phyloP scores from a whole-genome alignment of 2,329 filamentous ascomycete species.

The Monosporascus sp. region DNA sequence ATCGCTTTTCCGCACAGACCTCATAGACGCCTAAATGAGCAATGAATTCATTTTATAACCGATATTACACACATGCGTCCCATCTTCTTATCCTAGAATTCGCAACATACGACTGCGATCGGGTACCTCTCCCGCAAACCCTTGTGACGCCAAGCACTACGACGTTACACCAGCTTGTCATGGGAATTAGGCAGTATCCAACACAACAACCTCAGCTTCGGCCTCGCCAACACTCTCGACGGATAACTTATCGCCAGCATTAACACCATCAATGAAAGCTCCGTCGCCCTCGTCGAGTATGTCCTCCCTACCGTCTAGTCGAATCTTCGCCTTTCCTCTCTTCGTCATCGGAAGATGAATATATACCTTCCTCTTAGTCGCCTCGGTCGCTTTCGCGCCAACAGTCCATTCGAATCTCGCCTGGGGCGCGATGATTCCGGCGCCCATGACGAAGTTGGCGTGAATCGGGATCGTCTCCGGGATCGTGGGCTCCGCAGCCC shows the following conservation, averaged over 20 bases:
- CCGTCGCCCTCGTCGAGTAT: constrained; percentile 74
- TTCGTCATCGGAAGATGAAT: constrained; percentile 79
- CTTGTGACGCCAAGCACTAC: neutral
- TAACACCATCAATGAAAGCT: constrained; percentile 65
- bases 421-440: constrained; percentile 64
- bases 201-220: constrained; percentile 64
- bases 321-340: constrained; percentile 67
- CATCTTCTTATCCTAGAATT: too few species aligned
- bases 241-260: constrained; percentile 57
- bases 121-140: too few species aligned
- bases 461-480: constrained; percentile 74
- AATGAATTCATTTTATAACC: too few species aligned
- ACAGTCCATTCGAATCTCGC: constrained; percentile 67
- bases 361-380: constrained; percentile 66
- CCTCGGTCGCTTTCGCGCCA: constrained; percentile 51
- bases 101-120: too few species aligned
- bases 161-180: neutral
- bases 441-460: constrained; percentile 79
- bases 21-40: too few species aligned
- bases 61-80: too few species aligned
- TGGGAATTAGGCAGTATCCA: constrained; percentile 53
- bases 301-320: constrained; percentile 61
- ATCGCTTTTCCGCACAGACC: too few species aligned
- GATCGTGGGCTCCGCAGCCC: constrained; percentile 55
- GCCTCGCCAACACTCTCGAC: constrained; percentile 65